Conservation (phyloP, 2,329 filamentous ascomycete species). For the Ambrosiella cleistominuta region DNA sequence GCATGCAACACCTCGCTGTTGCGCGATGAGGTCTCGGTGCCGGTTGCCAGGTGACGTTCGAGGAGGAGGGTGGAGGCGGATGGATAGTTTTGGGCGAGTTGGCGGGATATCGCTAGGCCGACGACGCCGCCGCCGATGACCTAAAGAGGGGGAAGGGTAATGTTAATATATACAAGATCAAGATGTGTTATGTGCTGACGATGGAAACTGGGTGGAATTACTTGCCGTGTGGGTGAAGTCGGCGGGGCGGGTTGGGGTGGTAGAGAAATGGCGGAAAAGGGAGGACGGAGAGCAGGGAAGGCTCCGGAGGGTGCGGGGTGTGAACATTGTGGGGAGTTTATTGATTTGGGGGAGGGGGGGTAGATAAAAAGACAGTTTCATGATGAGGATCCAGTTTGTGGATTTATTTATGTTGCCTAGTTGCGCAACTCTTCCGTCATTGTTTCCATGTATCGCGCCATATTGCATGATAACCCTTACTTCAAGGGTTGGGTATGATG, state of each 20-base stretch:
- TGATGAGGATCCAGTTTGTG: background rate
- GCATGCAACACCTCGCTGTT: conserved; percentile 96
- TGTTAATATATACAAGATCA: background rate
- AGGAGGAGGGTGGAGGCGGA: conserved; percentile 55
- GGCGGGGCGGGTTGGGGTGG: conserved; percentile 18
- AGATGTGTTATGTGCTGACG: background rate
- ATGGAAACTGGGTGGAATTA: background rate
- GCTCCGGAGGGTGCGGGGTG: background rate
- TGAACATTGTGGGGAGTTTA: background rate
- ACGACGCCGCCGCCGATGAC: conserved; percentile 48
- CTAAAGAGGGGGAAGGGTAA: conserved; percentile 17
- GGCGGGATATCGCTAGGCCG: conserved; percentile 61
- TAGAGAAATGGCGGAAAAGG: conserved; percentile 20
- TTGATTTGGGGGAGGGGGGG: background rate
- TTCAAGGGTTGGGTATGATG: background rate
- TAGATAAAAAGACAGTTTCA: background rate
- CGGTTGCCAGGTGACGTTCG: conserved; percentile 57
- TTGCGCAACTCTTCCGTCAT: background rate
- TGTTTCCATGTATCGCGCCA: background rate
- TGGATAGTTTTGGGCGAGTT: conserved; percentile 43
- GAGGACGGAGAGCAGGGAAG: background rate
- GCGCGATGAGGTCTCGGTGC: conserved; percentile 66
- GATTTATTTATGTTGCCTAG: background rate
- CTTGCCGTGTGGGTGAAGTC: conserved; percentile 32
- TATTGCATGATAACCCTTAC: background rate